Evolutionary conservation across 1,139 yeast species (phyloP), one percentile per base, ranked within the genome.

Genomic region (Lodderomyces orthopsilosis): DNA sequence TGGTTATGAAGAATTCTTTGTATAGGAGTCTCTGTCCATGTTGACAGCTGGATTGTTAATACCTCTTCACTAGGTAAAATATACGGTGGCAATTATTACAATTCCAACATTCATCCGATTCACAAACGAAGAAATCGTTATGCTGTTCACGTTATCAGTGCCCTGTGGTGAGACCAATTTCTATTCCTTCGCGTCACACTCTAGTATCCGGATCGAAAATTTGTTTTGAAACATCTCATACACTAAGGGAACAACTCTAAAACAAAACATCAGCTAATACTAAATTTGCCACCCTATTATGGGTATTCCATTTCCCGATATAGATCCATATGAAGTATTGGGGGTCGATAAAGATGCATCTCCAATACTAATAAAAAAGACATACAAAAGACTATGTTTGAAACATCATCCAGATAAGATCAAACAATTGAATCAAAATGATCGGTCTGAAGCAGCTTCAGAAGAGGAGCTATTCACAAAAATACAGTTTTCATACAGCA

Each of bases 381-480:
- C 90, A 0, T 89, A 89, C 61, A 79, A 90, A 53, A 79, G 77
- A 49, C 66, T 79, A 35, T 88, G 95, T 52, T 70, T 89, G 37
- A 67, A 73, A 48, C 75, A 77, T 49, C 96, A 89, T 59, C 96
- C 96, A 0, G 96, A 89, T 62, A 89, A 88, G 58, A 58, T 76
- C 37, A 70, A 67, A 46, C 79, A 77, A 47, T 62, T 46, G 38
- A 37, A 42, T 28, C 67, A 58, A 30, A 28, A 17, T 8, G 38
- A n/a, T 21, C 73, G 9, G 9, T 13, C 32, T 4, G 17, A 27
- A 9, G 32, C 32, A 27, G 32, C 17, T 27, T 27, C 32, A 13
- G 35, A 38, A 19, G 66, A 46, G 23, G 66, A 62, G n/a, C 55
- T 56, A 46, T 89, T 89, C 59, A 86, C 89, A 47, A 66, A 75